Percentiles rank a stretch among this genome's conserved stretches.
These are phyloP conservation scores for Trypanosoma cruzi DNA, from an alignment of 208 protist species.

Conservation along the genomic window DNA sequence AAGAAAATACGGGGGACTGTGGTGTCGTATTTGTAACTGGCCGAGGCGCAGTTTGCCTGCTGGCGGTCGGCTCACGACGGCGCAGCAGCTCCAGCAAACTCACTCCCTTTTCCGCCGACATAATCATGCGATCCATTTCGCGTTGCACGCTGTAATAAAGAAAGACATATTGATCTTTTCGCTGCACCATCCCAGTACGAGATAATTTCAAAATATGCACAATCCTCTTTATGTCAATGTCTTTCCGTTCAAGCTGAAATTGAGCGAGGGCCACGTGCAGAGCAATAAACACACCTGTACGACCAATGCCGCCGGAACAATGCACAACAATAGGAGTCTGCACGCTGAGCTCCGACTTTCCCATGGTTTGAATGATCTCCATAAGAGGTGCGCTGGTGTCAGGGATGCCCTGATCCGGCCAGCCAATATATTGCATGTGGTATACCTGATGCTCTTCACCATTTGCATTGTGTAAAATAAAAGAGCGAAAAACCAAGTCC, in stretches of 20 bases:
- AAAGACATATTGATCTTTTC: constrained; percentile 86
- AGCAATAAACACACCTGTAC: constrained; percentile 86
- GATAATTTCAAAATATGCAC: constrained; percentile 71
- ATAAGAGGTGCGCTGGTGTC: constrained; percentile 63
- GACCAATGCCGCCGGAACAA: constrained; percentile 88
- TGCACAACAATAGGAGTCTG: constrained; percentile 77
- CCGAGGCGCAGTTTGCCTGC: neutral
- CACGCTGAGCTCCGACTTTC: constrained; percentile 46
- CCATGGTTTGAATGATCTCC: constrained; percentile 77
- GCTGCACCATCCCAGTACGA: constrained; percentile 82
- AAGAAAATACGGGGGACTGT: neutral
- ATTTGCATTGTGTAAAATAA: constrained; percentile 44
- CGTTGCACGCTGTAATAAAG: constrained; percentile 70
- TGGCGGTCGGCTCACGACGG: neutral
- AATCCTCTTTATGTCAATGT: constrained; percentile 60
- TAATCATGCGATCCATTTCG: constrained; percentile 83
- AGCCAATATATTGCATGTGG: constrained; percentile 83
- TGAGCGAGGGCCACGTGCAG: constrained; percentile 75
- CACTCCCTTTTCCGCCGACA: constrained; percentile 58
- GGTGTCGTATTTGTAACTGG: neutral
- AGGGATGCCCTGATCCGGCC: constrained; percentile 91
- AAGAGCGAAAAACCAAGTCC: constrained; percentile 55
- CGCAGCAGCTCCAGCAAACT: constrained; percentile 51
- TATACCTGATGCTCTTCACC: constrained; percentile 62
- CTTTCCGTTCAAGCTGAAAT: constrained; percentile 63